Evolutionary conservation across 805 yeast genomes (phyloP).

Genomic region (Zygosaccharomyces kombuchaensis): DNA sequence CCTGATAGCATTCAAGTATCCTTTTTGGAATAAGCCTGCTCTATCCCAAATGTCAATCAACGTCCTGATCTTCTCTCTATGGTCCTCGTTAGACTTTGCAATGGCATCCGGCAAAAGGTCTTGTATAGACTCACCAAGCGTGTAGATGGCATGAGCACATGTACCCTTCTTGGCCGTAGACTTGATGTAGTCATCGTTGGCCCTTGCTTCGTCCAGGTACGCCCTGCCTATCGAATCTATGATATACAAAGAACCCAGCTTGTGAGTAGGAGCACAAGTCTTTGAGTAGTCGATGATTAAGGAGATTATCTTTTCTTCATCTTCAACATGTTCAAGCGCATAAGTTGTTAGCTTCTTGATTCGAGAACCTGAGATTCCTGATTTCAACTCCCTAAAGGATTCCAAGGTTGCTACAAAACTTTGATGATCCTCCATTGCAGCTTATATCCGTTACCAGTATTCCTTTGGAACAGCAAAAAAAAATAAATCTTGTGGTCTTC

Average conservation of each 20-base stretch:
- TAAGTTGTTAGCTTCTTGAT: conserved; percentile 78
- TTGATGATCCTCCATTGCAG: conserved; percentile 25
- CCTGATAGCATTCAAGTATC: conserved; percentile 51
- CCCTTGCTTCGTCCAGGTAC: conserved; percentile 68
- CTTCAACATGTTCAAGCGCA: conserved; percentile 62
- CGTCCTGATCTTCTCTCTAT: conserved; percentile 70
- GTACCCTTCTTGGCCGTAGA: conserved; percentile 62
- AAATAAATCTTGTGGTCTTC: background rate
- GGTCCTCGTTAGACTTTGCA: conserved; percentile 51
- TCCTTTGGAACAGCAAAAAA: background rate
- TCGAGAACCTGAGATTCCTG: conserved; percentile 95
- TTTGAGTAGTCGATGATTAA: conserved; percentile 47
- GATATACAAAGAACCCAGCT: conserved; percentile 85
- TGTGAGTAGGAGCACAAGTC: conserved; percentile 71
- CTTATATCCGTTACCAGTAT: background rate
- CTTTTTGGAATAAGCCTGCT: conserved; percentile 67
- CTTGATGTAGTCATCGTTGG: conserved; percentile 45
- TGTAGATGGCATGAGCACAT: conserved; percentile 65
- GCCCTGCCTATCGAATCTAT: conserved; percentile 90
- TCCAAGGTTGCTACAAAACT: conserved; percentile 40
- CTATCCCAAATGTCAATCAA: conserved; percentile 91
- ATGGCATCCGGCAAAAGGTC: conserved; percentile 60
- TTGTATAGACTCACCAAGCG: conserved; percentile 60
- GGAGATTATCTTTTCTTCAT: conserved; percentile 28
- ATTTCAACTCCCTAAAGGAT: conserved; percentile 50